phyloP scores from a whole-genome alignment of 2,329 filamentous ascomycete species.

The Diaporthe sp. region DNA sequence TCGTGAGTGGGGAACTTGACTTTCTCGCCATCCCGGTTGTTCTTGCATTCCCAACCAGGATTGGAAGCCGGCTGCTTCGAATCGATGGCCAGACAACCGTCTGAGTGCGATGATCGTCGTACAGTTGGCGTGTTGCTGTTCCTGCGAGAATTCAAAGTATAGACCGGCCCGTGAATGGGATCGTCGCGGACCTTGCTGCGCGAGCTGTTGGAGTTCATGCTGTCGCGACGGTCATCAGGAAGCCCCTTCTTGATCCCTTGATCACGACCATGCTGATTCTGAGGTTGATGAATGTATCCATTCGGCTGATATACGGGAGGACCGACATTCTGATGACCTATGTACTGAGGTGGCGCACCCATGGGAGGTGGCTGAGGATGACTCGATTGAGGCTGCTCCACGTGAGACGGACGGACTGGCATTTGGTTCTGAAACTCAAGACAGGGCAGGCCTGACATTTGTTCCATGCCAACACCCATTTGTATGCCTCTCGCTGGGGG shows the following conservation, averaged over 20 bases:
- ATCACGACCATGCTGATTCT: neutral
- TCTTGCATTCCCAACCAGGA: neutral
- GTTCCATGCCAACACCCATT: neutral
- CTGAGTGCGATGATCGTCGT: neutral
- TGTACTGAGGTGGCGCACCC: constrained; percentile 1
- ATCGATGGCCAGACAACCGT: neutral
- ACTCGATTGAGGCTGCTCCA: constrained; percentile 8
- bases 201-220: constrained; percentile 18
- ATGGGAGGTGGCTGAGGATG: constrained; percentile 2
- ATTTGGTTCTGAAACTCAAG: constrained; percentile 27
- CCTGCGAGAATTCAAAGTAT: constrained; percentile 27
- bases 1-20: too few species aligned
- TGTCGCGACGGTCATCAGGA: constrained; percentile 28
- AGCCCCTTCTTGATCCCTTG: constrained; percentile 4
- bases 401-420: neutral
- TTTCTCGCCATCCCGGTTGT: neutral
- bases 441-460: neutral
- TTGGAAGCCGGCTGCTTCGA: neutral
- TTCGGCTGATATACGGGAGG: constrained; percentile 30
- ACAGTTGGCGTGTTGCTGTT: neutral
- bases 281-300: constrained; percentile 17
- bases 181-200: constrained; percentile 31
- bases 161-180: constrained; percentile 32
- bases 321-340: constrained; percentile 3
- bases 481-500: neutral